Conservation (phyloP, 2,329 filamentous ascomycete genomes). For the Arthrobotrys pseudoclavata region DNA sequence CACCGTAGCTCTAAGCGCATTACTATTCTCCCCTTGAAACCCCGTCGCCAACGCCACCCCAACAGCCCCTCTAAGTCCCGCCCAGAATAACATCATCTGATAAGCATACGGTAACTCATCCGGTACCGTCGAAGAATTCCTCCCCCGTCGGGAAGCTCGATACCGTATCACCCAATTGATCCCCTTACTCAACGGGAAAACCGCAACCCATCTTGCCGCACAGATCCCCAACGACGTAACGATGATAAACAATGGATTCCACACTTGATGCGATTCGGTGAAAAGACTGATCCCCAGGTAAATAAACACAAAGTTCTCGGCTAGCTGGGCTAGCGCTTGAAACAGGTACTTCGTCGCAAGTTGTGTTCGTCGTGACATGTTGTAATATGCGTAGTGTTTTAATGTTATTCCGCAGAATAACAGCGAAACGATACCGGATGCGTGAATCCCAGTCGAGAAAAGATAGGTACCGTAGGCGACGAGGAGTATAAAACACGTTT, state of each 20-base stretch:
- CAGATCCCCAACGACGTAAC: slow-evolving; percentile 93
- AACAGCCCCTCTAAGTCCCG: slow-evolving; percentile 92
- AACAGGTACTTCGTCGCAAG: slow-evolving; percentile 98
- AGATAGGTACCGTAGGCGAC: slow-evolving; percentile 98
- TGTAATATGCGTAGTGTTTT: slow-evolving; percentile 99
- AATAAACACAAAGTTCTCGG: slow-evolving; percentile 99
- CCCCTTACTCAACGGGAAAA: slow-evolving; percentile 88
- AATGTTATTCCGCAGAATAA: slow-evolving; percentile 98
- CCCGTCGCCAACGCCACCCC: slow-evolving; percentile 94
- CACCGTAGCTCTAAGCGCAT: slow-evolving; percentile 91
- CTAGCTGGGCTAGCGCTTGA: slow-evolving; percentile 91
- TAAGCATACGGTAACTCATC: slow-evolving; percentile 95
- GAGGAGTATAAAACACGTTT: slow-evolving; percentile 92
- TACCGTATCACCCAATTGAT: slow-evolving; percentile 96
- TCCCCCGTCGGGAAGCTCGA: slow-evolving; percentile 80
- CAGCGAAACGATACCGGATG: slow-evolving; percentile 97
- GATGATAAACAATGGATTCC: slow-evolving; percentile 95
- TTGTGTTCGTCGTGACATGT: slow-evolving; percentile 98
- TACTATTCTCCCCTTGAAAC: slow-evolving; percentile 83
- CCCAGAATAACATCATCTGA: slow-evolving; percentile 99
- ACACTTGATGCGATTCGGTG: slow-evolving; percentile 87
- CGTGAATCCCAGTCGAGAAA: slow-evolving; percentile 93
- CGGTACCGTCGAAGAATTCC: slow-evolving; percentile 67
- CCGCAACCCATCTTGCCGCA: slow-evolving; percentile 89
- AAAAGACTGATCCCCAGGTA: slow-evolving; percentile 96